Conservation (phyloP, 2,329 filamentous ascomycete genomes). For the Arthrobotrys conoides region DNA sequence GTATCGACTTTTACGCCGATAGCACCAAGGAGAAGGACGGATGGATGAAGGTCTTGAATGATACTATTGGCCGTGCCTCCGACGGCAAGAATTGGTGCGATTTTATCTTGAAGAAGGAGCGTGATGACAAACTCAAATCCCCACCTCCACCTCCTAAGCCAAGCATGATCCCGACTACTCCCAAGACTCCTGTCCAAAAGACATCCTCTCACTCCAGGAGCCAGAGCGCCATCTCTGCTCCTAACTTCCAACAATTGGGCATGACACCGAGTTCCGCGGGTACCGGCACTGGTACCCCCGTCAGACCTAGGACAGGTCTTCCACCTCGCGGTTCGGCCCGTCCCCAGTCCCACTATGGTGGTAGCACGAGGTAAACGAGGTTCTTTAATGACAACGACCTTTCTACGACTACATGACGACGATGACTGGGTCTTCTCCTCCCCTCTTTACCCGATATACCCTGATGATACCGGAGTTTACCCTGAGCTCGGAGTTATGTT, state of each 20-base stretch:
- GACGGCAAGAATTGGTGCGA: slow-evolving; percentile 75
- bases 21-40: slow-evolving; percentile 87
- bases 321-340: slow-evolving; percentile 47
- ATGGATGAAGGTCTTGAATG: slow-evolving; percentile 91
- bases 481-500: slow-evolving; percentile 48
- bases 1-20: slow-evolving; percentile 98
- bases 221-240: slow-evolving; percentile 51
- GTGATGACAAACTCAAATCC: slow-evolving; percentile 40
- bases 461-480: slow-evolving; percentile 25
- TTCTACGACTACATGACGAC: slow-evolving; percentile 41
- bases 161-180: slow-evolving; percentile 54
- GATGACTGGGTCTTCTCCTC: slow-evolving; percentile 5
- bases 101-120: slow-evolving; percentile 71
- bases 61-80: slow-evolving; percentile 74
- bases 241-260: slow-evolving; percentile 58
- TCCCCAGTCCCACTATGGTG: slow-evolving; percentile 53
- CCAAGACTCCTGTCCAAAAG: slow-evolving; percentile 47
- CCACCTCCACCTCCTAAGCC: slow-evolving; percentile 51
- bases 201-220: slow-evolving; percentile 45
- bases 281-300: slow-evolving; percentile 28
- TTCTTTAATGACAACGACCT: slow-evolving; percentile 18
- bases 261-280: slow-evolving; percentile 47
- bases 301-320: slow-evolving; percentile 39
- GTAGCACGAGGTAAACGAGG: slow-evolving; percentile 42
- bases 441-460: slow-evolving; percentile 10